Base-by-base conservation (phyloP, 352 stramenopile genomes). In the Blastocystis sp. region DNA sequence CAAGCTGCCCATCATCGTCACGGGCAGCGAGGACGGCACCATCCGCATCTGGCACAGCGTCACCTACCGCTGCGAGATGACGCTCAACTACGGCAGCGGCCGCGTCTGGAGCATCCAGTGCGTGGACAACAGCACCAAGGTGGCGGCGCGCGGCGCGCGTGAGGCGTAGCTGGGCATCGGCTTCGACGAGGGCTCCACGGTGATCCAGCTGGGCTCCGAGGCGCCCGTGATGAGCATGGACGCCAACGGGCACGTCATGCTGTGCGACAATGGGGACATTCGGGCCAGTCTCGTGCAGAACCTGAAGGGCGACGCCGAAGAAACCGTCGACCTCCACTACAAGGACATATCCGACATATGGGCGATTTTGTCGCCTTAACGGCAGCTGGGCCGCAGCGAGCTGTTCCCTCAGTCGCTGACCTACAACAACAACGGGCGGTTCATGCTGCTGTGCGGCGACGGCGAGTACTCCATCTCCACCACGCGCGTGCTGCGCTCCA, bases 391-490 rank as follows among this genome's bases (percentile, higher is more conserved):
- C 38, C 95, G 94, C 82, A 98, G 95, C 90, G 97, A 99, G 89
- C 92, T 99, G 19, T 98, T 98, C 90, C 96, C 97, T 42, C 96
- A 98, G 90, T 95, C 94, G 87, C 93, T 99, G 42, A 93, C 94
- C 89, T 96, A 99, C 92, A 99, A 99, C 93, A 98, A 94, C 91
- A 99, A 99, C 89, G 96, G 97, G 2, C 95, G 96, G 65, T 99
- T 98, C 91, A 93, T 99, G 48, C 94, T 97, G 38, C 95, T 99
- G 24, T 98, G 95, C 89, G 97, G 97, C 34, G 97, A 99, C 91
- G 96, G 96, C 60, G 97, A 99, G 92, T 99, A 99, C 92, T 98
- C 99, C 89, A 99, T 99, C 90, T 99, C 99, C 92, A 99, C 97
- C 34, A 95, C 96, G 9, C 95, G 98, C 92, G 93, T 94, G 87